A percentile compares a stretch with the other conserved stretches of the same genome.
Evolutionary conservation across 306 rosid genomes (phyloP).

Genomic region (Arachis stenosperma): DNA sequence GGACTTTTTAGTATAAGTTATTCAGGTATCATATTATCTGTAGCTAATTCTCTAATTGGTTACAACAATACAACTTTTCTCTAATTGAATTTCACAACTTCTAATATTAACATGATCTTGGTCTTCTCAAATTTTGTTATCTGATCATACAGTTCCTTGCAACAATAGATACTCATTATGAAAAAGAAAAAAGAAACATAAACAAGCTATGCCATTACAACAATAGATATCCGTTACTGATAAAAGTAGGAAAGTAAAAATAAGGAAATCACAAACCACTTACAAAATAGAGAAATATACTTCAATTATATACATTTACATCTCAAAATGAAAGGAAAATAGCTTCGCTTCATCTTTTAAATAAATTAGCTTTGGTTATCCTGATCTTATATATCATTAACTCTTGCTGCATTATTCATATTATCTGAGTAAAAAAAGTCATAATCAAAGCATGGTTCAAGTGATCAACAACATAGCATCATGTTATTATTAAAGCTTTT

Average conservation of each 20-base stretch:
- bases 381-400: constrained; percentile 3
- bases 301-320: constrained; percentile 9
- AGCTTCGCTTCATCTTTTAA: not conserved
- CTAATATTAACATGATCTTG: no score
- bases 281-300: constrained; percentile 1
- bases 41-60: no score
- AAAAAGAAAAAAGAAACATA: not conserved
- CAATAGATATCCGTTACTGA: constrained; percentile 3
- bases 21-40: no score
- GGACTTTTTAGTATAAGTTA: no score
- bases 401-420: not conserved
- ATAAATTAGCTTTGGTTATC: not conserved
- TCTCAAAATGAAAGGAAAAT: constrained; percentile 7
- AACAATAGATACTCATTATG: constrained; percentile 5
- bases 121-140: no score
- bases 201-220: constrained; percentile 28
- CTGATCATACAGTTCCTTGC: no score
- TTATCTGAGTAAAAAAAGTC: not conserved
- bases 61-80: no score
- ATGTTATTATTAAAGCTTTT: not conserved
- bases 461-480: not conserved
- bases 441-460: not conserved
- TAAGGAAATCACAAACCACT: not conserved
- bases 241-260: not conserved
- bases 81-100: no score